Evolutionary conservation across 331 rosid genomes (phyloP).

Genomic region (Cucumis variabilis): DNA sequence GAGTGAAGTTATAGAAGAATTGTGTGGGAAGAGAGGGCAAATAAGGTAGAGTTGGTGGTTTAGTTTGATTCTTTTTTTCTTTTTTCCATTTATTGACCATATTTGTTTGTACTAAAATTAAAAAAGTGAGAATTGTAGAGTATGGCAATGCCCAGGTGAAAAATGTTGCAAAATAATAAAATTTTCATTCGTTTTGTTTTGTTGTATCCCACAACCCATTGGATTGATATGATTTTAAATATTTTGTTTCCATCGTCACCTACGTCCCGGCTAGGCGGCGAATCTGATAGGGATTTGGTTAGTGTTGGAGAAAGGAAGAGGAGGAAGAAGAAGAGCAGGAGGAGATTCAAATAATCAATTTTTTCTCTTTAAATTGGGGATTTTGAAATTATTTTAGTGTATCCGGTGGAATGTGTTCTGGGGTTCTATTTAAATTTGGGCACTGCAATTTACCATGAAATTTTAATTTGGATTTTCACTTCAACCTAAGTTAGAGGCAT

Average conservation of each 20-base stretch:
- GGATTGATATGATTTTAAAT: neutral
- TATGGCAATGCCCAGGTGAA: slow-evolving; percentile 17
- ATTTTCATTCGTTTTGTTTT: slow-evolving; percentile 10
- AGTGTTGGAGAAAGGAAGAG: neutral
- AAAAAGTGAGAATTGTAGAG: slow-evolving; percentile 32
- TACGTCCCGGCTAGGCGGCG: neutral
- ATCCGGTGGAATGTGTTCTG: neutral
- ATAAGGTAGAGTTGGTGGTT: slow-evolving; percentile 1
- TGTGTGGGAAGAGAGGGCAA: neutral
- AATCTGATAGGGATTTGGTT: neutral
- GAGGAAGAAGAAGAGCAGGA: neutral
- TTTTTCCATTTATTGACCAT: neutral
- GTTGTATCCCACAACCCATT: neutral
- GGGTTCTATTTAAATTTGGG: neutral
- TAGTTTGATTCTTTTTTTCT: neutral
- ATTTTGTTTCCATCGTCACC: neutral
- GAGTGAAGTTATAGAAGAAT: slow-evolving; percentile 7
- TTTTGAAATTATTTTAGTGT: neutral
- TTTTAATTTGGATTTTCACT: too few species aligned
- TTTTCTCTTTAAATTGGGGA: too few species aligned
- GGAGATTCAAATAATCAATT: neutral
- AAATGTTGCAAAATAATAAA: slow-evolving; percentile 26
- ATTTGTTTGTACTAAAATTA: slow-evolving; percentile 23
- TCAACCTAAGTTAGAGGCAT: too few species aligned
- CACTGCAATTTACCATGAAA: too few species aligned